Conservation (phyloP, 371 early-diverging fungal genomes). For the Mucor saturninus region DNA sequence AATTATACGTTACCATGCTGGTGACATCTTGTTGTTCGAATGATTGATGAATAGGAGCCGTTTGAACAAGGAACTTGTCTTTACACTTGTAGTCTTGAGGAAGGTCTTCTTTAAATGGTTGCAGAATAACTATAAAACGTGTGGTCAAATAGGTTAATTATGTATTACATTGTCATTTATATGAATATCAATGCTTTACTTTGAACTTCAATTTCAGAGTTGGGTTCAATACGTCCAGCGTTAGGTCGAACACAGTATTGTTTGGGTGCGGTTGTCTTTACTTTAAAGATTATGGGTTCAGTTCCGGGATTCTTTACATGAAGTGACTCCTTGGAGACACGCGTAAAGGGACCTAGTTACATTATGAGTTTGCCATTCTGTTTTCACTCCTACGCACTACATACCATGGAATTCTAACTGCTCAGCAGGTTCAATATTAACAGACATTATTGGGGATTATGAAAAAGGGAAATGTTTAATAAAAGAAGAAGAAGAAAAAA, state of each 20-base stretch:
- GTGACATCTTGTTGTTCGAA: conserved; percentile 54
- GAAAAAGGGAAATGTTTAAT: conserved; percentile 2
- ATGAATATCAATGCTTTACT: conserved; percentile 45
- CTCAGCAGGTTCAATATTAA: conserved; percentile 56
- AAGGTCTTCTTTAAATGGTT: conserved; percentile 86
- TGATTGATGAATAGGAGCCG: conserved; percentile 73
- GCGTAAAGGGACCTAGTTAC: conserved; percentile 75
- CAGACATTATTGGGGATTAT: conserved; percentile 46
- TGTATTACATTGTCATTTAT: neutral
- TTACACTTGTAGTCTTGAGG: conserved; percentile 83
- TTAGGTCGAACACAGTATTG: conserved; percentile 97
- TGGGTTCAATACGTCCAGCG: conserved; percentile 84
- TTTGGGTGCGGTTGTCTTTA: conserved; percentile 98
- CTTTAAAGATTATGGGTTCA: conserved; percentile 87
- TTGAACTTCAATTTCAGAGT: conserved; percentile 75
- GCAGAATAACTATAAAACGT: conserved; percentile 72
- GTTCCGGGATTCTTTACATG: conserved; percentile 72
- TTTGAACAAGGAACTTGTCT: conserved; percentile 95
- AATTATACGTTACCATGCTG: conserved; percentile 45
- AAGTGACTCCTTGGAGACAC: conserved; percentile 66
- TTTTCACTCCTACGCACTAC: conserved; percentile 10
- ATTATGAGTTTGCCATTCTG: too few relatives aligned
- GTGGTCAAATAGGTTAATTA: neutral
- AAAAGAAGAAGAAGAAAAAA: conserved; percentile 6
- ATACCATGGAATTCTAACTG: conserved; percentile 67